Percentiles rank a stretch among this genome's conserved stretches.
Evolutionary conservation across 192 early-diverging fungal genomes (phyloP).

Genomic region (Backusella macrospora): DNA sequence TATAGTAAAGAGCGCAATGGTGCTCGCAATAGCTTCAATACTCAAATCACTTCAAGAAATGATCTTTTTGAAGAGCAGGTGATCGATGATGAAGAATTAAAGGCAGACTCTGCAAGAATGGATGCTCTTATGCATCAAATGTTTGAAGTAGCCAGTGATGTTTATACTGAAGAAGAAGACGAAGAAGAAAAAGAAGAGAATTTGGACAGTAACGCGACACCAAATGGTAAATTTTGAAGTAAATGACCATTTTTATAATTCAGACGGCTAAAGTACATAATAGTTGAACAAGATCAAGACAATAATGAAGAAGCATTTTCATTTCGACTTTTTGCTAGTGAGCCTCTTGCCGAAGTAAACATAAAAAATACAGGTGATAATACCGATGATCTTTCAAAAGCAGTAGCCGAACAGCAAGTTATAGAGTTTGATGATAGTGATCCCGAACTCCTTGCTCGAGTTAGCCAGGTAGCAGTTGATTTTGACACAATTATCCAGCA

Average conservation of each 20-base stretch:
- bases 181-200: background rate
- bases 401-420: constrained; percentile 27
- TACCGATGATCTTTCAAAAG: constrained; percentile 15
- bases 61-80: constrained; percentile 15
- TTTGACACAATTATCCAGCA: constrained; percentile 35
- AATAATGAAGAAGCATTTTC: constrained; percentile 19
- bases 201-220: background rate
- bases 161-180: background rate
- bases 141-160: background rate
- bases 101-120: constrained; percentile 13
- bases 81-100: background rate
- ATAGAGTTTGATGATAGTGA: constrained; percentile 34
- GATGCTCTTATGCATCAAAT: constrained; percentile 25
- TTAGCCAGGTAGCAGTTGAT: constrained; percentile 1
- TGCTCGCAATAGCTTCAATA: background rate
- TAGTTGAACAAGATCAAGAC: background rate
- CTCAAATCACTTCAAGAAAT: constrained; percentile 9
- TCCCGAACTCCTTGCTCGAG: constrained; percentile 22
- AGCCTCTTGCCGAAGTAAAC: constrained; percentile 25
- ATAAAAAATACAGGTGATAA: constrained; percentile 20
- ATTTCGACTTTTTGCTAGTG: constrained; percentile 31
- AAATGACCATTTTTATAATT: background rate
- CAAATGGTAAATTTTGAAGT: background rate
- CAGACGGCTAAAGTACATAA: background rate
- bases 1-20: background rate